Conservation (phyloP, 495 filamentous ascomycete species). For the Glonium stellatum region DNA sequence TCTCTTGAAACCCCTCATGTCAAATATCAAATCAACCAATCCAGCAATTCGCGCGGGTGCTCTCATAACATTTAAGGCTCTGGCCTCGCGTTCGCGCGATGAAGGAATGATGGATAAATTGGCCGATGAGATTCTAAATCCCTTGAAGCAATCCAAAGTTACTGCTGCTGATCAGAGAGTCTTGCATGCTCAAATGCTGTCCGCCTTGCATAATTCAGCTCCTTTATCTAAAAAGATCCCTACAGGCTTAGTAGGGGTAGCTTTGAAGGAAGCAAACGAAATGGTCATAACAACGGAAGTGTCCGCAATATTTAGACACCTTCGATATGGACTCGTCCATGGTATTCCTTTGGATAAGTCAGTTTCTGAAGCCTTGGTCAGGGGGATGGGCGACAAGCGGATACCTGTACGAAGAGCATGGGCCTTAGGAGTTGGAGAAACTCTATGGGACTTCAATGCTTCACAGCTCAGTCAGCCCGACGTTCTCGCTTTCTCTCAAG, state of each 20-base stretch:
- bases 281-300: slow-evolving; percentile 68
- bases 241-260: slow-evolving; percentile 53
- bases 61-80: slow-evolving; percentile 60
- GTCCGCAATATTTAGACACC: slow-evolving; percentile 56
- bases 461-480: slow-evolving; percentile 42
- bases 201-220: slow-evolving; percentile 49
- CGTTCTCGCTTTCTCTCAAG: slow-evolving; percentile 44
- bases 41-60: slow-evolving; percentile 66
- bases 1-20: slow-evolving; percentile 74
- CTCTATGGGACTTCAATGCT: slow-evolving; percentile 52
- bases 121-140: slow-evolving; percentile 65
- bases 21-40: slow-evolving; percentile 87
- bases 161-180: slow-evolving; percentile 73
- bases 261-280: slow-evolving; percentile 81
- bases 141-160: slow-evolving; percentile 74
- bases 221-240: slow-evolving; percentile 59
- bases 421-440: slow-evolving; percentile 65
- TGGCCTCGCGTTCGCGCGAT: slow-evolving; percentile 52
- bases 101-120: slow-evolving; percentile 53
- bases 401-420: slow-evolving; percentile 70
- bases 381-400: slow-evolving; percentile 80
- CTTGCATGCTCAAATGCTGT: slow-evolving; percentile 70
- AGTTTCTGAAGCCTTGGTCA: slow-evolving; percentile 62
- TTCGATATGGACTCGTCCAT: slow-evolving; percentile 52
- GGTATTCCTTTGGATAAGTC: slow-evolving; percentile 53